Conservation (phyloP, 2,329 filamentous ascomycete species). For the Fusarium illudens region DNA sequence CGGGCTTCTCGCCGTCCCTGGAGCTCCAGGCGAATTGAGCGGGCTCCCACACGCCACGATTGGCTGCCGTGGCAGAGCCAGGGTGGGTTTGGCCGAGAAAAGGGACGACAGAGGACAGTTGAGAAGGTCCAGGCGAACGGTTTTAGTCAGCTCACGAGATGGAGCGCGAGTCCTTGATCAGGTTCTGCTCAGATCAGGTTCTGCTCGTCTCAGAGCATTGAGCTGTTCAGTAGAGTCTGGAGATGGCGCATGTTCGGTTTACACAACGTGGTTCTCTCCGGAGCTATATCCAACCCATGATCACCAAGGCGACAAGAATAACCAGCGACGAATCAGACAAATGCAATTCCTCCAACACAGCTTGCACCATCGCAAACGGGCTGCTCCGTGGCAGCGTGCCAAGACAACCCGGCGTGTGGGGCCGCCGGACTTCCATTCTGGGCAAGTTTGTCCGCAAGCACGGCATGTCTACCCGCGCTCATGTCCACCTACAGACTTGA, state of each 20-base stretch:
- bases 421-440: constrained; percentile 10
- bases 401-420: background rate
- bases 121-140: constrained; percentile 35
- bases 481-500: background rate
- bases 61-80: constrained; percentile 2
- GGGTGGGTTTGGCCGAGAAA: constrained; percentile 39
- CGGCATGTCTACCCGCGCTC: background rate
- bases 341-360: background rate
- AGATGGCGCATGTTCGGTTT: background rate
- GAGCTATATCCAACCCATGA: background rate
- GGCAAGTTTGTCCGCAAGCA: background rate
- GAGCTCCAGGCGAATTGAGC: constrained; percentile 14
- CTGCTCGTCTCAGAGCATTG: background rate
- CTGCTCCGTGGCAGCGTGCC: background rate
- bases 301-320: background rate
- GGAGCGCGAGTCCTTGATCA: too few relatives aligned
- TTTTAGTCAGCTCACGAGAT: constrained; percentile 25
- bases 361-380: background rate
- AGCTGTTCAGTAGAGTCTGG: background rate
- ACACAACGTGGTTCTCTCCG: constrained; percentile 1
- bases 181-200: background rate
- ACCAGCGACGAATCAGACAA: background rate
- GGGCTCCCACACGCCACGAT: constrained; percentile 19
- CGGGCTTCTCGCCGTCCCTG: constrained; percentile 30
- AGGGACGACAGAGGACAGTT: background rate